Evolutionary conservation across 768 basidiomycete species (phyloP).

Genomic region (Russula ochroleuca): DNA sequence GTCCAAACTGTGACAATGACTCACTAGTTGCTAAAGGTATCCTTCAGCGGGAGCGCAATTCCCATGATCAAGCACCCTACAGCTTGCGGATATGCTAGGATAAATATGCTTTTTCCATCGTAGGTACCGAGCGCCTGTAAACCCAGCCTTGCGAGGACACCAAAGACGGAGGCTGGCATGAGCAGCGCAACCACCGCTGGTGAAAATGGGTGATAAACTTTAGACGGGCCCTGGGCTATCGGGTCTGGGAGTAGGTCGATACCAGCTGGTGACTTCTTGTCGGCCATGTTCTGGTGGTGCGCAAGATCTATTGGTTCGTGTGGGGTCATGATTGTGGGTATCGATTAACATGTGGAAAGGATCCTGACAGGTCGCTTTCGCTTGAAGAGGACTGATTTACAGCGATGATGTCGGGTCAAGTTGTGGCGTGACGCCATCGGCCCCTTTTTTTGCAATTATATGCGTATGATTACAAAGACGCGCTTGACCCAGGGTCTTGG

Average conservation of each 20-base stretch:
- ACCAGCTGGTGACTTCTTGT: conserved; percentile 40
- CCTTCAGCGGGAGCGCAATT: conserved; percentile 61
- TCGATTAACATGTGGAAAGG: background rate
- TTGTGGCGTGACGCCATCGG: background rate
- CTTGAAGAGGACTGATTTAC: background rate
- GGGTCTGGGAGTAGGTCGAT: conserved; percentile 42
- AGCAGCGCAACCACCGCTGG: conserved; percentile 64
- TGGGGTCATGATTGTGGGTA: background rate
- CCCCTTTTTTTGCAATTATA: background rate
- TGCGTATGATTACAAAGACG: background rate
- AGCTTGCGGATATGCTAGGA: conserved; percentile 80
- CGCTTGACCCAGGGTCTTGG: background rate
- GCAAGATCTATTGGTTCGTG: background rate
- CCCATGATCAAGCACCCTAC: conserved; percentile 94
- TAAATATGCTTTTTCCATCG: conserved; percentile 70
- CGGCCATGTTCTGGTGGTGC: conserved; percentile 22
- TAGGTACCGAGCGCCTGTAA: conserved; percentile 70
- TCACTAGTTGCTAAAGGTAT: conserved; percentile 70
- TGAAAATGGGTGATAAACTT: conserved; percentile 51
- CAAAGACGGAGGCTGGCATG: conserved; percentile 78
- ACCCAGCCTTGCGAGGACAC: conserved; percentile 79
- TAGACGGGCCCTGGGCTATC: conserved; percentile 31
- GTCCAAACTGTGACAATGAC: conserved; percentile 34
- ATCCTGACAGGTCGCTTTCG: background rate
- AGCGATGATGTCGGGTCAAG: background rate